Evolutionary conservation across 139 green algal species (phyloP).

Genomic region (Zygnema circumcarinatum): DNA sequence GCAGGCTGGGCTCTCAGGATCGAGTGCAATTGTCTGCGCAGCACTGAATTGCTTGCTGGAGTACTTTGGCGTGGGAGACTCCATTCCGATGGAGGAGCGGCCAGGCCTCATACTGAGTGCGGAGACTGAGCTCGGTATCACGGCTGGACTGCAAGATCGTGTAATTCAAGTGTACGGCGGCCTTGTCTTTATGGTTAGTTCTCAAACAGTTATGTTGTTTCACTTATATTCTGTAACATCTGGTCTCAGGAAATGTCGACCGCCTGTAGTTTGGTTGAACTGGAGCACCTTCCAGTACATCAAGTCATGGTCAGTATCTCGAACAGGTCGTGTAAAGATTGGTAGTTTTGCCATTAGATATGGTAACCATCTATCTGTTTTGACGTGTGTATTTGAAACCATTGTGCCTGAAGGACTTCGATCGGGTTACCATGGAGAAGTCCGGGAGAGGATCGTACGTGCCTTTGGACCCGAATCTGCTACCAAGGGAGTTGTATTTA

Average conservation of each 20-base stretch:
- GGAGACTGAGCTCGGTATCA: constrained; percentile 85
- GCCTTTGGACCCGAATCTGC: constrained; percentile 60
- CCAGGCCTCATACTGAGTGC: constrained; percentile 78
- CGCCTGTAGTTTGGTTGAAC: neutral
- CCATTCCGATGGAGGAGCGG: constrained; percentile 65
- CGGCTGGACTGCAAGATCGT: constrained; percentile 86
- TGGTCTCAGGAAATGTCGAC: neutral
- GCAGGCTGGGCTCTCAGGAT: constrained; percentile 84
- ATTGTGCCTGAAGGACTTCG: too few species aligned
- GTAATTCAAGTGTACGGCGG: constrained; percentile 92
- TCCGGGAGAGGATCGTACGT: constrained; percentile 66
- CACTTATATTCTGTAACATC: neutral
- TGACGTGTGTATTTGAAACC: too few species aligned
- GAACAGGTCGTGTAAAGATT: too few species aligned
- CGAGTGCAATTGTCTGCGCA: constrained; percentile 82
- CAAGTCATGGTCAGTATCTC: too few species aligned
- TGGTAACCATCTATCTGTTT: too few species aligned
- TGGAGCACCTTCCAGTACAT: constrained; percentile 10
- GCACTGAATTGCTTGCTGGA: constrained; percentile 84
- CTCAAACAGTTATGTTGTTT: constrained; percentile 13
- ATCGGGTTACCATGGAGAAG: constrained; percentile 48
- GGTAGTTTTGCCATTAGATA: too few species aligned
- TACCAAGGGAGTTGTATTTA: constrained; percentile 78
- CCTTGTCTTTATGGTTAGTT: constrained; percentile 85
- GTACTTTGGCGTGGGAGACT: constrained; percentile 69